Conservation (phyloP, 345 rosid genomes). For the Microcos paniculata region DNA sequence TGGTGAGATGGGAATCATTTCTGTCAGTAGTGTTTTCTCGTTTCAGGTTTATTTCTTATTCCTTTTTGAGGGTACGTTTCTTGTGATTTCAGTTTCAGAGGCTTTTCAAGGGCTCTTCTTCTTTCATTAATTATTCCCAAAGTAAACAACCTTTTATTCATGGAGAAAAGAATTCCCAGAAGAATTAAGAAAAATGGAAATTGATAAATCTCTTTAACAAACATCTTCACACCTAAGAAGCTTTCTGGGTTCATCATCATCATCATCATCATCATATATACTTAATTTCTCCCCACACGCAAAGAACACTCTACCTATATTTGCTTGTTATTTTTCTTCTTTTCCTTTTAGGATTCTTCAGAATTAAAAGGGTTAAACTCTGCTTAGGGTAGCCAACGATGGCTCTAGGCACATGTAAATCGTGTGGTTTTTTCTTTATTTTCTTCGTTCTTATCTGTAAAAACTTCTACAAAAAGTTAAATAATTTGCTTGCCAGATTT, state of each 20-base stretch:
- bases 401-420: neutral
- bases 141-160: neutral
- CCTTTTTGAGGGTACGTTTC: too few species aligned
- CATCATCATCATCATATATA: neutral
- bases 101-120: neutral
- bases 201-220: neutral
- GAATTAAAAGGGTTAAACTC: neutral
- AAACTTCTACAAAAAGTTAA: neutral
- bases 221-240: neutral
- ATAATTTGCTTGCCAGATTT: neutral
- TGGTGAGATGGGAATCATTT: neutral
- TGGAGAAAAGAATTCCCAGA: neutral
- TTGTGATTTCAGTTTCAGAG: too few species aligned
- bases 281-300: constrained; percentile 25
- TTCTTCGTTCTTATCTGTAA: neutral
- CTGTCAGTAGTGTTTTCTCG: neutral
- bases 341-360: too few species aligned
- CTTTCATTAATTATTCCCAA: neutral
- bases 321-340: neutral
- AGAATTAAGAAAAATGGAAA: neutral
- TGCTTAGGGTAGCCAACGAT: neutral
- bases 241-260: neutral
- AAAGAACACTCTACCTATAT: constrained; percentile 19
- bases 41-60: neutral
- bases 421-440: neutral